These are phyloP conservation scores for Boletus sp. DNA, from an alignment of 768 basidiomycete species.

Conservation along the genomic window DNA sequence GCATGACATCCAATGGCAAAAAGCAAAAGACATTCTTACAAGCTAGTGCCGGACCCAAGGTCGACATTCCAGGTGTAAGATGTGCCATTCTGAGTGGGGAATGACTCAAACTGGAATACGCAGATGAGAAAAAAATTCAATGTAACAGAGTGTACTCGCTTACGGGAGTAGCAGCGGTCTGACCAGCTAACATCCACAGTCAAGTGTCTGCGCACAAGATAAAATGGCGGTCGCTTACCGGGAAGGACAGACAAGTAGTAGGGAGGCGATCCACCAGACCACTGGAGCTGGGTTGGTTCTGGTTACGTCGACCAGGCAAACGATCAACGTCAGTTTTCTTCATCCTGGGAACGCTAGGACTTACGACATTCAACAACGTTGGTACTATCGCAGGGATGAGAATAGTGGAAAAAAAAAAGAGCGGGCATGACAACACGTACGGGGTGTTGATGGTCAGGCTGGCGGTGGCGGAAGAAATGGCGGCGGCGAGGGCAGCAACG, in stretches of 20 bases:
- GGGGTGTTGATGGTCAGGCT: conserved; percentile 65
- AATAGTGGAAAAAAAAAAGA: background rate
- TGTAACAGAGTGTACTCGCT: conserved; percentile 10
- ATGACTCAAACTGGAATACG: conserved; percentile 47
- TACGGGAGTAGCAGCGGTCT: conserved; percentile 51
- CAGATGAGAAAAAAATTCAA: conserved; percentile 5
- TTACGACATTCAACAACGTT: conserved; percentile 49
- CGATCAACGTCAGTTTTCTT: background rate
- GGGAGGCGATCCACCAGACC: conserved; percentile 50
- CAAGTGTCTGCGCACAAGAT: background rate
- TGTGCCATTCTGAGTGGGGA: conserved; percentile 43
- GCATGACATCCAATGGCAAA: background rate
- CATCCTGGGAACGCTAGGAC: conserved; percentile 13
- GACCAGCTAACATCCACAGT: conserved; percentile 42
- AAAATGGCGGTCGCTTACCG: conserved; percentile 36
- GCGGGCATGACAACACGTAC: conserved; percentile 39
- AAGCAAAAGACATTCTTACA: conserved; percentile 35
- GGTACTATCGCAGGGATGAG: conserved; percentile 26
- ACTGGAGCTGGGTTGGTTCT: conserved; percentile 61
- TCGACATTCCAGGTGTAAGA: conserved; percentile 55
- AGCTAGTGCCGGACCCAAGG: conserved; percentile 37
- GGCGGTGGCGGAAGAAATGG: conserved; percentile 36
- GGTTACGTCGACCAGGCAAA: conserved; percentile 1
- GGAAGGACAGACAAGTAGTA: conserved; percentile 62
- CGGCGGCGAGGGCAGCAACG: conserved; percentile 28